Evolutionary conservation across 2,329 filamentous ascomycete species (phyloP).

Genomic region (Cladophialophora exuberans): DNA sequence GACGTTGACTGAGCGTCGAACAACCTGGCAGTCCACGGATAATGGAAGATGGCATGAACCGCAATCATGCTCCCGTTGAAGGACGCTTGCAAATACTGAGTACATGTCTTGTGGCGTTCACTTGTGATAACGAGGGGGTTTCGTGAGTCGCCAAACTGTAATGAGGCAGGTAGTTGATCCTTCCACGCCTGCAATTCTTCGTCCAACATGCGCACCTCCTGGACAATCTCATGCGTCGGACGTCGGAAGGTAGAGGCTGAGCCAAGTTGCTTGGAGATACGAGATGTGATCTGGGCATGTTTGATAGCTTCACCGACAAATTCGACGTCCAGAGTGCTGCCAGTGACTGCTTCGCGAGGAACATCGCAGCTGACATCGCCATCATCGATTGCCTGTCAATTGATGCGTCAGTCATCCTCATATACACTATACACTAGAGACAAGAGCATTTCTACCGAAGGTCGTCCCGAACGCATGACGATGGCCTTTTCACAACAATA

Average conservation of each 20-base stretch:
- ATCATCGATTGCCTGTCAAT: slow-evolving; percentile 11
- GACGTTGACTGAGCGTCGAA: neutral
- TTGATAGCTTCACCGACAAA: neutral
- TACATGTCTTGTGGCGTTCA: neutral
- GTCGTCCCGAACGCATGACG: neutral
- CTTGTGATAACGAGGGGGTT: neutral
- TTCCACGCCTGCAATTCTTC: neutral
- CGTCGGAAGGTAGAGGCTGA: neutral
- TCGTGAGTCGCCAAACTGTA: neutral
- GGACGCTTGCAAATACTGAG: neutral
- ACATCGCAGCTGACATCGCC: slow-evolving; percentile 10
- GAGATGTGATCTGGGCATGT: slow-evolving; percentile 6
- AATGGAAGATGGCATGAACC: neutral
- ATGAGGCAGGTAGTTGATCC: neutral
- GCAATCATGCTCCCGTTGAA: neutral
- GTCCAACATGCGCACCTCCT: neutral
- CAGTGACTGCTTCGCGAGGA: neutral
- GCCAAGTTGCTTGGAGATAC: neutral
- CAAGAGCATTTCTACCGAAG: too few relatives aligned
- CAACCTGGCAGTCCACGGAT: neutral
- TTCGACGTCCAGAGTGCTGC: slow-evolving; percentile 4
- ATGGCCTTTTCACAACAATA: neutral
- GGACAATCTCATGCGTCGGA: neutral
- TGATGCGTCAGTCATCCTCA: too few relatives aligned
- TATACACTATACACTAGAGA: too few relatives aligned